Evolutionary conservation across 495 filamentous ascomycete species (phyloP), one percentile per base, ranked within the genome.

Genomic region (Aspergillus indologenus): DNA sequence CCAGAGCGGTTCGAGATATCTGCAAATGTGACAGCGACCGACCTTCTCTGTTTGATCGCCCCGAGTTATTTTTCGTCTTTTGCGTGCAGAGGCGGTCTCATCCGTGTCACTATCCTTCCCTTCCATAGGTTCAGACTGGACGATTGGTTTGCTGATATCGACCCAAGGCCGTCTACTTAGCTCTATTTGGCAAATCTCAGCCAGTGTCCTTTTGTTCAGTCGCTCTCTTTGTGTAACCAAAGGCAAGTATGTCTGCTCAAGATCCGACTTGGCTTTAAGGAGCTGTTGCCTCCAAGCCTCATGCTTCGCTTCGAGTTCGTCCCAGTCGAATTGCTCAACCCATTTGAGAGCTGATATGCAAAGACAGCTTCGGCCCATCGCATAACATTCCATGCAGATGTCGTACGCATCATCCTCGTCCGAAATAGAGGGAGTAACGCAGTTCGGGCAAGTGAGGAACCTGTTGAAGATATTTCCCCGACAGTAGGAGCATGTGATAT

Each of bases 381-480:
- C 87, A 62, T 92, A 98, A 68, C 94, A 98, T 45, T 98, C 93
- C 86, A 98, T 90, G 68, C 94, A 98, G 14, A 98, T 82, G 66
- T 98, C 94, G 66, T 97, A 98, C 0, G 87, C 84, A 58, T 92
- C 88, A 52, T 90, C 83, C 5, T 83, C 84, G 18, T 82, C 89
- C n/a, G 48, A 29, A 12, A 31, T 18, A 52, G 77, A 76, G 29
- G 78, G 75, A 34, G 72, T 61, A 26, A 87, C 79, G 67, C 94
- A 98, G 42, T 81, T 81, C 40, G 88, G 86, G 71, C 94, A 98
- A 4, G 92, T 95, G 31, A 98, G 75, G 65, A 98, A 98, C 7
- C 93, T 86, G 70, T 98, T 98, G 79, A 97, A 97, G 50, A 98
- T 94, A 64, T 97, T 97, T 56, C 90, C 90, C 18, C 94, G 81